Percentiles rank a stretch among this genome's conserved stretches.
Evolutionary conservation across 2,329 filamentous ascomycete genomes (phyloP).

Genomic region (Ophiostoma quercus): DNA sequence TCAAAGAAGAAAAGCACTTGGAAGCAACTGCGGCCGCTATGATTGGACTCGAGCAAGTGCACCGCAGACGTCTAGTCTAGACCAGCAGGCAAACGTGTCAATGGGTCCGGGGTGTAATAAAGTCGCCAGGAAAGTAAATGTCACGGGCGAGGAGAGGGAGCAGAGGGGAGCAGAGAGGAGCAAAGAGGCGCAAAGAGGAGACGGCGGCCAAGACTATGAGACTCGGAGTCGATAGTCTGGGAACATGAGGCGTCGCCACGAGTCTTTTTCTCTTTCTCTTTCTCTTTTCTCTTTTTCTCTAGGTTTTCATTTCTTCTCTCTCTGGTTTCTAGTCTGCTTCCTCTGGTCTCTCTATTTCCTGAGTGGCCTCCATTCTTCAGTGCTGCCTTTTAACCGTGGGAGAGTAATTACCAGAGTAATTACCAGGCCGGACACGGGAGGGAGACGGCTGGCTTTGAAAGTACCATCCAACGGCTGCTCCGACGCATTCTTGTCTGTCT

Average conservation of each 20-base stretch:
- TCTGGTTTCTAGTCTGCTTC: neutral
- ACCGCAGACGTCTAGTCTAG: slow-evolving; percentile 2
- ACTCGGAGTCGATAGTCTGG: neutral
- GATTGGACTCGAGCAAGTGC: neutral
- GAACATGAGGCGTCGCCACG: neutral
- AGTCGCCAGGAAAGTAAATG: neutral
- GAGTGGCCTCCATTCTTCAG: neutral
- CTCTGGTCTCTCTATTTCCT: neutral
- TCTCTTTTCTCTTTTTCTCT: neutral
- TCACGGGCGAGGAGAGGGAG: neutral
- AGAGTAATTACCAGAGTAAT: neutral
- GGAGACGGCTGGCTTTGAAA: neutral
- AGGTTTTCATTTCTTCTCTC: neutral
- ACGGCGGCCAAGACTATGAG: neutral
- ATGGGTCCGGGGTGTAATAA: neutral
- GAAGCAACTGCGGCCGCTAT: neutral
- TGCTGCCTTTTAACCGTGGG: neutral
- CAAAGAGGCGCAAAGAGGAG: neutral
- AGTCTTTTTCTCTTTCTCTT: neutral
- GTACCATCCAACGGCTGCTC: neutral
- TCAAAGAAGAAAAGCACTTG: neutral
- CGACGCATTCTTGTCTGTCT: neutral
- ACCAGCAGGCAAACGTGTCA: slow-evolving; percentile 10
- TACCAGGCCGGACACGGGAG: neutral
- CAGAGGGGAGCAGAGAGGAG: neutral